These are phyloP conservation scores for Umbellularia californica DNA, from an alignment of 164 flowering plant genomes.

Conservation along the genomic window DNA sequence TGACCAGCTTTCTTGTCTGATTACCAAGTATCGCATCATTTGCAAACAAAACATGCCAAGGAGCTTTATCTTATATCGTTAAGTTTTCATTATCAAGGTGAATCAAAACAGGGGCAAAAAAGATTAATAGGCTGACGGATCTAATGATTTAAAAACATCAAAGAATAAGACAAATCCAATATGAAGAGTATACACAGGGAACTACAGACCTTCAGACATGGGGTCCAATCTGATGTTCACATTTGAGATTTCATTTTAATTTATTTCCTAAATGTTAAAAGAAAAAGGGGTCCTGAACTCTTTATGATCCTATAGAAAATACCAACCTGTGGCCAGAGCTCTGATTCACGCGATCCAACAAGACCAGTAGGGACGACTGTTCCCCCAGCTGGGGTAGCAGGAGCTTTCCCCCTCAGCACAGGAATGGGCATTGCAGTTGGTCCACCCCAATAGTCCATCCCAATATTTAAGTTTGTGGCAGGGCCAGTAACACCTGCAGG, in stretches of 20 bases:
- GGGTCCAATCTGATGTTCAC: not conserved
- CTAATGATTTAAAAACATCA: too few relatives aligned
- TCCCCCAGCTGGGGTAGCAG: conserved; percentile 56
- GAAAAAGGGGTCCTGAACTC: not conserved
- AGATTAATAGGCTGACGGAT: too few relatives aligned
- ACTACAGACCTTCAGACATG: not conserved
- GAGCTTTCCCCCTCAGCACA: conserved; percentile 60
- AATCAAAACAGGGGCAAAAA: too few relatives aligned
- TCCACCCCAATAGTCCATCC: conserved; percentile 96
- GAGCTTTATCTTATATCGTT: too few relatives aligned
- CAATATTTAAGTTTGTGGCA: conserved; percentile 85
- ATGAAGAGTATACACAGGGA: not conserved
- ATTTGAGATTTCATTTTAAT: not conserved
- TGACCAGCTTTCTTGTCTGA: too few relatives aligned
- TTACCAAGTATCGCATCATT: too few relatives aligned
- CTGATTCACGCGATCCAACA: conserved; percentile 75
- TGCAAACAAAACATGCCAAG: too few relatives aligned
- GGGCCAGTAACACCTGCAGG: conserved; percentile 74
- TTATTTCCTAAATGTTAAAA: too few relatives aligned
- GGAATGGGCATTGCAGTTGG: conserved; percentile 52
- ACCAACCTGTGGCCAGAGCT: conserved; percentile 72
- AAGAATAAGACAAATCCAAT: not conserved
- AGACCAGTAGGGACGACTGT: conserved; percentile 37
- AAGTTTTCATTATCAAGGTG: too few relatives aligned
- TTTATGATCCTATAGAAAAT: not conserved